phyloP scores from a whole-genome alignment of 169 alveolate species.

The Perkinsus marinus region DNA sequence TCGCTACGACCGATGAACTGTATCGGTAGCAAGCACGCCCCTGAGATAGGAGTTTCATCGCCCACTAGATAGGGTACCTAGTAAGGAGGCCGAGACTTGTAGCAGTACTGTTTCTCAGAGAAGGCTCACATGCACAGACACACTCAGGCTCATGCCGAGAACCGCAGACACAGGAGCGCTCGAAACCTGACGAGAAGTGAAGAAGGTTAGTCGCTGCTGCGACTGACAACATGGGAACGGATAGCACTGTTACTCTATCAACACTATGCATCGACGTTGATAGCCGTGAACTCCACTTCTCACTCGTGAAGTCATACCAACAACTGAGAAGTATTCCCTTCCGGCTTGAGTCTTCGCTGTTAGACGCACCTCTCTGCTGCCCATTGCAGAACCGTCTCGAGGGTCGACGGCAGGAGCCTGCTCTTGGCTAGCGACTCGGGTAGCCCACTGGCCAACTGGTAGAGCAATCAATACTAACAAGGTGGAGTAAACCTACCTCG shows the following conservation, averaged over 20 bases:
- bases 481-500: too few species aligned
- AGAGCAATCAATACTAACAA: too few species aligned
- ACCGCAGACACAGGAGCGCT: neutral
- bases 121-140: neutral
- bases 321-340: neutral
- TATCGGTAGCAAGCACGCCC: neutral
- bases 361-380: neutral
- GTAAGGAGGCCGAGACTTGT: neutral
- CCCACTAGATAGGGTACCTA: neutral
- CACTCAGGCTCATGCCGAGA: neutral
- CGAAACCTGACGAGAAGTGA: neutral
- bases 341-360: neutral
- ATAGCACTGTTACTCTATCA: neutral
- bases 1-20: neutral
- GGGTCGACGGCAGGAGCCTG: neutral
- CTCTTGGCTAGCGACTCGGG: neutral
- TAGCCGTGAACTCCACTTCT: neutral
- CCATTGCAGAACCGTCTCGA: neutral
- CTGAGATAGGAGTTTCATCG: neutral
- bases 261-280: too few species aligned
- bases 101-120: neutral
- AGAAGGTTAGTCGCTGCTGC: too few species aligned
- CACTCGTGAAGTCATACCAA: neutral
- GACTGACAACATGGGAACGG: too few species aligned
- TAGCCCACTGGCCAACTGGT: neutral